Evolutionary conservation across 345 rosid genomes (phyloP).

Genomic region (sweet orange (Citrus sinensis)): DVS_A1.0 CM039162.1:28175501-28176000

Average conservation of each 20-base stretch:
- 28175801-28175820: background rate
- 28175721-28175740: background rate
- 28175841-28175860: background rate
- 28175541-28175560: conserved; percentile 89
- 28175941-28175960: conserved; percentile 1
- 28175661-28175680: conserved; percentile 12
- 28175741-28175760: background rate
- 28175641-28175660: background rate
- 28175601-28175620: conserved; percentile 94
- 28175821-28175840: background rate
- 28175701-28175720: background rate
- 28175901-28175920: background rate
- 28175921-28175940: background rate
- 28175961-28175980: background rate
- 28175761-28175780: background rate
- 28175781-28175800: conserved; percentile 5
- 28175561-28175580: conserved; percentile 95
- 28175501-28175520: conserved; percentile 33
- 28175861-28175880: background rate
- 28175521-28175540: conserved; percentile 71
- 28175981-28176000: background rate
- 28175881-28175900: background rate
- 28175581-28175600: conserved; percentile 81
- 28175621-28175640: conserved; percentile 55
- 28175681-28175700: background rate